Base-by-base conservation (phyloP, 1,284 basidiomycete species). In the Exobasidium cylindrosporum region DNA sequence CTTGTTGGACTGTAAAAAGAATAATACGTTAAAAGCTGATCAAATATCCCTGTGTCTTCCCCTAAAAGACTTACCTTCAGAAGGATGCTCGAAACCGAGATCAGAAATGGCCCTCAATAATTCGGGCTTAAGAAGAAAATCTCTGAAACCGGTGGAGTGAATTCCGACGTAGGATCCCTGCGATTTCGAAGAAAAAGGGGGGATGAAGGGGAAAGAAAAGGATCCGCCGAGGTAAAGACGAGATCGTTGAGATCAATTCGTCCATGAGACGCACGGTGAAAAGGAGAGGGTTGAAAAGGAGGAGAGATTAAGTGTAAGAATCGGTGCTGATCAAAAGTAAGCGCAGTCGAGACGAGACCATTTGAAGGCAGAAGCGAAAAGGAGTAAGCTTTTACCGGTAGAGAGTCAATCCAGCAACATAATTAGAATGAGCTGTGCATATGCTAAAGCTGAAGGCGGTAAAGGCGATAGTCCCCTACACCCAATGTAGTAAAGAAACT, bases 21-120 rank as follows among this genome's bases (percentile, higher is more conserved):
- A 17, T 10, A 7, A 40, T 17, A 40, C 35, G 17, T 7, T 14
- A 54, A 24, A 30, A 40, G 40, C 4, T n/a, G 17, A 31, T n/a
- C 21, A 43, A 23, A 14, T 13, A 1, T n/a, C 1, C 13, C n/a
- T 54, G 7, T n/a, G 40, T n/a, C 11, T 26, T 5, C 2, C 13
- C 6, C 13, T n/a, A 2, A 1, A 24, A 17, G 17, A 82, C 83
- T 67, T 74, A 97, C 95, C 95, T 87, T 99, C 96, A 55, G 95
- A 97, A 58, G 96, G 96, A 84, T 99, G 96, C 83, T 99, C 96
- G 81, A 99, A 99, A 83, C 96, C 96, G 52, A 98, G 85, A 80
- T 99, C 96, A 82, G 92, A 95, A 81, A 99, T 98, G 59, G 96
- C 94, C 73, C 96, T 89, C 76, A 98, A 85, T 67, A 98, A 83